These are phyloP conservation scores for Neurospora pannonica DNA, from an alignment of 495 filamentous ascomycete species.

Conservation along the genomic window DNA sequence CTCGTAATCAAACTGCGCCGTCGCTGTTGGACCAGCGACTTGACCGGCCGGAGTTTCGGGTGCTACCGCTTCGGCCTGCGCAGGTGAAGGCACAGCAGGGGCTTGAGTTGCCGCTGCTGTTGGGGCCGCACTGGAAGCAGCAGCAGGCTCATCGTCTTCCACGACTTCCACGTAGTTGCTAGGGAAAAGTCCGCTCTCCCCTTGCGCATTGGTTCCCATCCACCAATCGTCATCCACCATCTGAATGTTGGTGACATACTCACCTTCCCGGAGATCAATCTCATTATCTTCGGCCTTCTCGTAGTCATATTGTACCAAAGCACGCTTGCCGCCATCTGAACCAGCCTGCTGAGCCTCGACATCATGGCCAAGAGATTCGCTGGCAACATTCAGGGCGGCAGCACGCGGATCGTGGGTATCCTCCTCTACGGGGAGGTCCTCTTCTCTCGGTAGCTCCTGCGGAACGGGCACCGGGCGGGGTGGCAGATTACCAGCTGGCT, in stretches of 20 bases:
- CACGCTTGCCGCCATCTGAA: slow-evolving; percentile 48
- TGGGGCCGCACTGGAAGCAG: slow-evolving; percentile 17
- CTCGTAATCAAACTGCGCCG: slow-evolving; percentile 91
- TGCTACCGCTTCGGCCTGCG: slow-evolving; percentile 9
- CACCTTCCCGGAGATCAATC: slow-evolving; percentile 81
- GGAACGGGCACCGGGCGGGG: slow-evolving; percentile 39
- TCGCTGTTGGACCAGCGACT: slow-evolving; percentile 53
- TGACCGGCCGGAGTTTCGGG: slow-evolving; percentile 21
- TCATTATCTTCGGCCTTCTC: slow-evolving; percentile 97
- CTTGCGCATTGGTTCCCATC: slow-evolving; percentile 75
- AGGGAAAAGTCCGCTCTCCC: slow-evolving; percentile 84
- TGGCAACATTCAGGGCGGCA: slow-evolving; percentile 47
- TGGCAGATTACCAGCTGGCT: slow-evolving; percentile 41
- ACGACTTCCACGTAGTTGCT: slow-evolving; percentile 92
- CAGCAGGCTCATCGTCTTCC: slow-evolving; percentile 39
- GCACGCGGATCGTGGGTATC: slow-evolving; percentile 52
- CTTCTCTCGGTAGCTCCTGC: slow-evolving; percentile 52
- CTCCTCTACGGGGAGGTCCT: slow-evolving; percentile 55
- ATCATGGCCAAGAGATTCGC: slow-evolving; percentile 23
- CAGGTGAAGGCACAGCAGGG: slow-evolving; percentile 25
- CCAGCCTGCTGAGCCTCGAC: slow-evolving; percentile 16
- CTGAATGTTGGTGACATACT: slow-evolving; percentile 88
- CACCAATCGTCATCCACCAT: slow-evolving; percentile 98
- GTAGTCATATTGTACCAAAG: slow-evolving; percentile 87
- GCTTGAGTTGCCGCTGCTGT: slow-evolving; percentile 16